A percentile compares a stretch with the other conserved stretches of the same genome.
These are phyloP conservation scores for Microbotryum silenes-acaulis DNA, from an alignment of 1,284 basidiomycete species.

Conservation along the genomic window DNA sequence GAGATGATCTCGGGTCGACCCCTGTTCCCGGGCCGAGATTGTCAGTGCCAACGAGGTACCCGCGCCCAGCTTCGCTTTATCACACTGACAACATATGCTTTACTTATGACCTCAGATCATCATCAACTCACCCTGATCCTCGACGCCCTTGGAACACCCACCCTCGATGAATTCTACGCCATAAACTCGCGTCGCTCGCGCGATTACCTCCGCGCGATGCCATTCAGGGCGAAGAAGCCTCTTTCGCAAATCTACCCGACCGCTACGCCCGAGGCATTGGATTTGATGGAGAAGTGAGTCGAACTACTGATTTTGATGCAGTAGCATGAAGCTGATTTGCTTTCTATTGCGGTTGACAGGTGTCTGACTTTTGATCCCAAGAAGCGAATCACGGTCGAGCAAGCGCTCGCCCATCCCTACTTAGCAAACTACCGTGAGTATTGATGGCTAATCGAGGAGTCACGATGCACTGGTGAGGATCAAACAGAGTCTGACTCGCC, in stretches of 20 bases:
- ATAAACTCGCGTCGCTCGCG: conserved; percentile 76
- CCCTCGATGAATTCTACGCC: conserved; percentile 81
- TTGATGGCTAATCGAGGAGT: not conserved
- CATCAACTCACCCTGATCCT: conserved; percentile 86
- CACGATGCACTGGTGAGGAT: no score
- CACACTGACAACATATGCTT: not conserved
- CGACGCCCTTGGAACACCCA: conserved; percentile 86
- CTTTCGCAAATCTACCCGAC: conserved; percentile 78
- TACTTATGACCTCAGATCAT: conserved; percentile 46
- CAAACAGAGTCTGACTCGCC: no score
- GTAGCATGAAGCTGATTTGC: conserved; percentile 27
- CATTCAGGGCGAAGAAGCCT: conserved; percentile 69
- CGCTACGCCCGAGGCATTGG: conserved; percentile 72
- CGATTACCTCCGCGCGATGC: conserved; percentile 77
- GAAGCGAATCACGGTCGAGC: conserved; percentile 83
- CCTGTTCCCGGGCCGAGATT: conserved; percentile 91
- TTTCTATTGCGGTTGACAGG: not conserved
- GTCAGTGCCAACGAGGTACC: conserved; percentile 31
- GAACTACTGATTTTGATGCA: conserved; percentile 35
- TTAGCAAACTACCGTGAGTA: conserved; percentile 62
- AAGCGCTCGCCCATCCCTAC: conserved; percentile 85
- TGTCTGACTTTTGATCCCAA: conserved; percentile 62
- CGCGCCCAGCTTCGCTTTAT: not conserved
- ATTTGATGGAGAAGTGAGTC: conserved; percentile 59
- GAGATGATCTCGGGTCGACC: conserved; percentile 94